phyloP scores from a whole-genome alignment of 805 yeast genomes.

The Zygosaccharomyces bisporus region DNA sequence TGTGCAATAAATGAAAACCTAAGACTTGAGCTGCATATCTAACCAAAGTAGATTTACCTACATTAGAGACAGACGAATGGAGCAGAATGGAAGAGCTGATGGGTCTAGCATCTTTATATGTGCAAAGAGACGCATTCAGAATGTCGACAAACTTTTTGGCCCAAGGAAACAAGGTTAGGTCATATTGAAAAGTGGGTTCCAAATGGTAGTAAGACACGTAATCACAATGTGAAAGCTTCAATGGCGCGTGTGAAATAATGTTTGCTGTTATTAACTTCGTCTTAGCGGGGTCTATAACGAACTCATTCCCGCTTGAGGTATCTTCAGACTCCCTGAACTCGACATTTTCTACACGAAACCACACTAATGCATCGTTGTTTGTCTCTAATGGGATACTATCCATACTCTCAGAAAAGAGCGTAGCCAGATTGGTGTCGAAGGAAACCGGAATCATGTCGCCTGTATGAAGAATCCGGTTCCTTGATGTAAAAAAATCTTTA shows the following conservation, averaged over 20 bases:
- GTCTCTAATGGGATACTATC: constrained; percentile 2
- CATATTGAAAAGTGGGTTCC: constrained; percentile 40
- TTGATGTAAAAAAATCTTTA: constrained; percentile 55
- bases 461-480: constrained; percentile 53
- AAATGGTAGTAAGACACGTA: constrained; percentile 50
- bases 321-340: constrained; percentile 28
- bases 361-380: constrained; percentile 68
- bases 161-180: constrained; percentile 38
- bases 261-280: constrained; percentile 69
- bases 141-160: constrained; percentile 53
- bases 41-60: constrained; percentile 73
- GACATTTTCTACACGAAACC: constrained; percentile 69
- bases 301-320: constrained; percentile 36
- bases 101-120: constrained; percentile 30
- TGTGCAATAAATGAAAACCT: constrained; percentile 62
- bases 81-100: constrained; percentile 62
- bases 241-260: constrained; percentile 45
- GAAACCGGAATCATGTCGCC: constrained; percentile 75
- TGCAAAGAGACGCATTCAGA: constrained; percentile 47
- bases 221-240: constrained; percentile 26
- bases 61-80: constrained; percentile 65
- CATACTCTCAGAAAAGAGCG: constrained; percentile 15
- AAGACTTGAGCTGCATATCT: constrained; percentile 49
- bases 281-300: constrained; percentile 58
- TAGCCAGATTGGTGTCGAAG: constrained; percentile 46